Evolutionary conservation across 2,329 filamentous ascomycete genomes (phyloP).

Genomic region (Verticillium longisporum): DNA sequence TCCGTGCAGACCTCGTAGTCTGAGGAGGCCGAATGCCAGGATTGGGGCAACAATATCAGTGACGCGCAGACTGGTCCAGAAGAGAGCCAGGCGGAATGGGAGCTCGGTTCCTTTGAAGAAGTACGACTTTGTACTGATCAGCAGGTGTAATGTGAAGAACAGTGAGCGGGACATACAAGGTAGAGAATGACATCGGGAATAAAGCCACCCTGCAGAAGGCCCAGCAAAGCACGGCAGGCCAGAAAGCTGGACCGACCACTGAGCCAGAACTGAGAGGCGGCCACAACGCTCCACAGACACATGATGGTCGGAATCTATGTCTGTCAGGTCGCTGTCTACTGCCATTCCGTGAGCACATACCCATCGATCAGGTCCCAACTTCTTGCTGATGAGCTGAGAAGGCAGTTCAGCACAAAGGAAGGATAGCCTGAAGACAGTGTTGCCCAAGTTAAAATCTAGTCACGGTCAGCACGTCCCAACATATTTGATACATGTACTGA

Average conservation of each 20-base stretch:
- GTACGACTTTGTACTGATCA: slow-evolving; percentile 11
- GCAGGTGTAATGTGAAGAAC: background rate
- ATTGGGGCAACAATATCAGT: slow-evolving; percentile 24
- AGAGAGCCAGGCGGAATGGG: slow-evolving; percentile 23
- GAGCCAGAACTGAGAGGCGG: slow-evolving; percentile 24
- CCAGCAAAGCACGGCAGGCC: slow-evolving; percentile 27
- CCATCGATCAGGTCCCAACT: slow-evolving; percentile 32
- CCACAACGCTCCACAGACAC: slow-evolving; percentile 24
- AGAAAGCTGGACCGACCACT: slow-evolving; percentile 21
- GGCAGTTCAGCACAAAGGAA: slow-evolving; percentile 54
- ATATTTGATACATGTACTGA: background rate
- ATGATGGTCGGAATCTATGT: slow-evolving; percentile 37
- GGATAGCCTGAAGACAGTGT: slow-evolving; percentile 36
- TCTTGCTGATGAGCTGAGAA: slow-evolving; percentile 54
- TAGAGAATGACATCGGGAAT: slow-evolving; percentile 24
- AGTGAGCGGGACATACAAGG: slow-evolving; percentile 9
- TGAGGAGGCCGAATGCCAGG: slow-evolving; percentile 25
- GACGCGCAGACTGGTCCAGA: slow-evolving; percentile 22
- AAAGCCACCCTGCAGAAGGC: slow-evolving; percentile 47
- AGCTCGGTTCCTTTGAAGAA: slow-evolving; percentile 25
- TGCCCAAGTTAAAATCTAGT: slow-evolving; percentile 43
- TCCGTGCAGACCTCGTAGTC: slow-evolving; percentile 22
- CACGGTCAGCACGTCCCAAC: slow-evolving; percentile 5
- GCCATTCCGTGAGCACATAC: background rate
- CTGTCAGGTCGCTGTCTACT: background rate